These are phyloP conservation scores for Aspergillus pseudotamarii DNA, from an alignment of 2,329 filamentous ascomycete species.

Conservation along the genomic window DNA sequence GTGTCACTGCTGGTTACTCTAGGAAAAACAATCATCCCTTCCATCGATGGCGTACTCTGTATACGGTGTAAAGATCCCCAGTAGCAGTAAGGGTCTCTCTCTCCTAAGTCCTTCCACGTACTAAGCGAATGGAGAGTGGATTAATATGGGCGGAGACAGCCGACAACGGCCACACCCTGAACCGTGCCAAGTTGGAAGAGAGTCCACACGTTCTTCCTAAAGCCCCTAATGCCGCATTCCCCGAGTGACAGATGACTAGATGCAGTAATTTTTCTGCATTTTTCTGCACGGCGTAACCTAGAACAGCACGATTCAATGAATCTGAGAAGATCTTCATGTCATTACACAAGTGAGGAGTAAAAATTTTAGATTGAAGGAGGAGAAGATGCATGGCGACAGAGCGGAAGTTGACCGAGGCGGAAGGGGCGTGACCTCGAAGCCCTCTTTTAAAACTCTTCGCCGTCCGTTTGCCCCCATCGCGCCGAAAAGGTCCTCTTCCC, in stretches of 20 bases:
- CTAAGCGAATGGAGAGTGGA: neutral
- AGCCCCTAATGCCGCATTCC: neutral
- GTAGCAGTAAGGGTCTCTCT: neutral
- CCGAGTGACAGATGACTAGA: neutral
- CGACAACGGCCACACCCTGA: neutral
- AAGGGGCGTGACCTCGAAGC: slow-evolving; percentile 6
- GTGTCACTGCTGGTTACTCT: neutral
- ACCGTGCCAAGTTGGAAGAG: neutral
- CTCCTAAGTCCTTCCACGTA: neutral
- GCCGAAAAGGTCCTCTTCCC: neutral
- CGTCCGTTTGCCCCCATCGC: slow-evolving; percentile 4
- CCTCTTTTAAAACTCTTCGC: slow-evolving; percentile 4
- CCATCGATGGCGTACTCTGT: neutral
- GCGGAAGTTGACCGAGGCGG: slow-evolving; percentile 32
- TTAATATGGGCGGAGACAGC: neutral
- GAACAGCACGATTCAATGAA: neutral
- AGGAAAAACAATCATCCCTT: neutral
- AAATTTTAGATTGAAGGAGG: neutral
- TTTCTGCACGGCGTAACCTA: neutral
- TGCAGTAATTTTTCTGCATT: neutral
- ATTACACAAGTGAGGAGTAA: neutral
- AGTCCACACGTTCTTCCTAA: neutral
- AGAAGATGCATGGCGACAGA: neutral
- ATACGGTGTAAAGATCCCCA: neutral
- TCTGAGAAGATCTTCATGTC: neutral